A percentile compares a stretch with the other conserved stretches of the same genome.
phyloP scores from a whole-genome alignment of 2,329 filamentous ascomycete genomes.

The Mariannaea elegans region DNA sequence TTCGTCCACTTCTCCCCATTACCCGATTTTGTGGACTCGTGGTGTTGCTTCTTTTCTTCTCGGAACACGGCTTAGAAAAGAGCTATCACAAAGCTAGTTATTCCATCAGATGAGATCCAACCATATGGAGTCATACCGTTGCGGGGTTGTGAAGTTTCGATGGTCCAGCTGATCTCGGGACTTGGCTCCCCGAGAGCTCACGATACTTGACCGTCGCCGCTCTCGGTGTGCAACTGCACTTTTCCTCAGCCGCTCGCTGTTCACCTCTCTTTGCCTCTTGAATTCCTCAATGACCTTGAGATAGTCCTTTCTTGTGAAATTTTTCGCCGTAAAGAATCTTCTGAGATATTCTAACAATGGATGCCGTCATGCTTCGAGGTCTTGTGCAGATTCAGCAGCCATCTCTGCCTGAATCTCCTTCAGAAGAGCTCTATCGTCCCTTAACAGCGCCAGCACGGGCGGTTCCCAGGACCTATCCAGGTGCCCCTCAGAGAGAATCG shows the following conservation, averaged over 20 bases:
- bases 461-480: slow-evolving; percentile 50
- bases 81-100: slow-evolving; percentile 7
- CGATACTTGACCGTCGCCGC: neutral
- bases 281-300: neutral
- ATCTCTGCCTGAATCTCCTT: slow-evolving; percentile 22
- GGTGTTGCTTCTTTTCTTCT: slow-evolving; percentile 4
- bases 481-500: slow-evolving; percentile 46
- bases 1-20: slow-evolving; percentile 5
- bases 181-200: neutral
- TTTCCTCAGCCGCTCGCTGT: neutral
- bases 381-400: slow-evolving; percentile 45
- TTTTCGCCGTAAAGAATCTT: neutral
- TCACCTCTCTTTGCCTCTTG: neutral
- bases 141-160: neutral
- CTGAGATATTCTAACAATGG: slow-evolving; percentile 40
- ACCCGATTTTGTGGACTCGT: slow-evolving; percentile 9
- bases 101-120: slow-evolving; percentile 6
- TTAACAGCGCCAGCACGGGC: slow-evolving; percentile 46
- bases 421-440: slow-evolving; percentile 33
- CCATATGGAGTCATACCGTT: slow-evolving; percentile 13
- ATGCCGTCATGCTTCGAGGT: slow-evolving; percentile 44
- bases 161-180: slow-evolving; percentile 3
- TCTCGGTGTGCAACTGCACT: neutral
- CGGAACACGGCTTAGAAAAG: neutral
- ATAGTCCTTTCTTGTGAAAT: neutral